These are phyloP conservation scores for Yarrowia hollandica DNA, from an alignment of 805 yeast species.

Conservation along the genomic window DNA sequence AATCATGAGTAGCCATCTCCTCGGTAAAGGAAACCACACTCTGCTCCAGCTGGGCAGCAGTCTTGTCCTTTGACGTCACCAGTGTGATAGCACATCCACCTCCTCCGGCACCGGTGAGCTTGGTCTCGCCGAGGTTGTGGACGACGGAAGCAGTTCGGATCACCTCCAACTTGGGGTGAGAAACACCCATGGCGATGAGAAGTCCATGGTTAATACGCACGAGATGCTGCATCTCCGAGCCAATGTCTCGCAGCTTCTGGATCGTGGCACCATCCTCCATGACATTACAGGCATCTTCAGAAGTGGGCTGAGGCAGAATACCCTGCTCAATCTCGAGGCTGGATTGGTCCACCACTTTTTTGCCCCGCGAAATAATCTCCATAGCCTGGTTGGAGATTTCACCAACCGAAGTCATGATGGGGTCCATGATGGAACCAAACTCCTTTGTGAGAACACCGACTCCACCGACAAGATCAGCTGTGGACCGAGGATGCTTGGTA, in stretches of 20 bases:
- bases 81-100: conserved; percentile 97
- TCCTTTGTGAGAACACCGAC: conserved; percentile 59
- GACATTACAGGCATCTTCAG: conserved; percentile 30
- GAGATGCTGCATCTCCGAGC: conserved; percentile 53
- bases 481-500: conserved; percentile 82
- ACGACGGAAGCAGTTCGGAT: conserved; percentile 67
- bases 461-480: conserved; percentile 76
- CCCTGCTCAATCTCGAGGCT: conserved; percentile 34
- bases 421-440: conserved; percentile 55
- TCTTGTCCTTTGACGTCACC: conserved; percentile 48
- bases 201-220: conserved; percentile 85
- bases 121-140: conserved; percentile 75
- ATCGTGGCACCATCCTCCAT: conserved; percentile 30
- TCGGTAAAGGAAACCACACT: conserved; percentile 39
- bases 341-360: conserved; percentile 46
- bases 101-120: conserved; percentile 98
- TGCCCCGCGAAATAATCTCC: conserved; percentile 56
- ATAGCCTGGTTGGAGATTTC: conserved; percentile 72
- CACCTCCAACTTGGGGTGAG: conserved; percentile 86
- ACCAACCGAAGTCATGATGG: conserved; percentile 75
- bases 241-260: conserved; percentile 31
- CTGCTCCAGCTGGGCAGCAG: conserved; percentile 34
- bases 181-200: conserved; percentile 80
- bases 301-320: conserved; percentile 22
- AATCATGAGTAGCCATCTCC: conserved; percentile 47